These are phyloP conservation scores for Westerdykella aurantiaca DNA, from an alignment of 2,329 filamentous ascomycete species.

Conservation along the genomic window DNA sequence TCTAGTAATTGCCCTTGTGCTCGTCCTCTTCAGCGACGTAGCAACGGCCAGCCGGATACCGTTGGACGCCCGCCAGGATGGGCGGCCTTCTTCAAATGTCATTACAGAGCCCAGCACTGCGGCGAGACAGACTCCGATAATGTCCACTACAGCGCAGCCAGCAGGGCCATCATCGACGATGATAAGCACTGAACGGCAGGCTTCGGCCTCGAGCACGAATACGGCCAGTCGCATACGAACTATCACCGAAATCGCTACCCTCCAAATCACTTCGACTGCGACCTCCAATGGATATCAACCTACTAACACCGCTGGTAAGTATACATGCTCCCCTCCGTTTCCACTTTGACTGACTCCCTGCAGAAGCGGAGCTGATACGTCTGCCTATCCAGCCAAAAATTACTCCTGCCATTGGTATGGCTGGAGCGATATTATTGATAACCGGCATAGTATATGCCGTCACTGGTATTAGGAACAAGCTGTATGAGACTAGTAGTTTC, in stretches of 20 bases:
- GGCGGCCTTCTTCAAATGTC: constrained; percentile 10
- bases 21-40: constrained; percentile 23
- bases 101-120: constrained; percentile 12
- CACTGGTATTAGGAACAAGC: constrained; percentile 75
- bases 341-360: too few species aligned
- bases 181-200: constrained; percentile 7
- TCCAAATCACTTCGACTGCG: constrained; percentile 14
- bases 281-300: constrained; percentile 13
- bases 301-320: constrained; percentile 12
- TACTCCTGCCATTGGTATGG: constrained; percentile 75
- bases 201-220: too few species aligned
- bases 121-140: constrained; percentile 7
- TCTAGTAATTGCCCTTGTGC: constrained; percentile 21
- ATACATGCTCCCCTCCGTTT: too few species aligned
- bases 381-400: constrained; percentile 69
- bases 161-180: constrained; percentile 8
- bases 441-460: constrained; percentile 66
- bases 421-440: constrained; percentile 68
- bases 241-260: constrained; percentile 9
- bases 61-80: constrained; percentile 28
- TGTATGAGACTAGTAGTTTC: constrained; percentile 33
- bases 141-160: constrained; percentile 12
- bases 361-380: constrained; percentile 4
- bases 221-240: neutral
- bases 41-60: constrained; percentile 18